Evolutionary conservation across 768 basidiomycete species (phyloP), one percentile per base, ranked within the genome.

Genomic region (Psilocybe azurescens): DNA sequence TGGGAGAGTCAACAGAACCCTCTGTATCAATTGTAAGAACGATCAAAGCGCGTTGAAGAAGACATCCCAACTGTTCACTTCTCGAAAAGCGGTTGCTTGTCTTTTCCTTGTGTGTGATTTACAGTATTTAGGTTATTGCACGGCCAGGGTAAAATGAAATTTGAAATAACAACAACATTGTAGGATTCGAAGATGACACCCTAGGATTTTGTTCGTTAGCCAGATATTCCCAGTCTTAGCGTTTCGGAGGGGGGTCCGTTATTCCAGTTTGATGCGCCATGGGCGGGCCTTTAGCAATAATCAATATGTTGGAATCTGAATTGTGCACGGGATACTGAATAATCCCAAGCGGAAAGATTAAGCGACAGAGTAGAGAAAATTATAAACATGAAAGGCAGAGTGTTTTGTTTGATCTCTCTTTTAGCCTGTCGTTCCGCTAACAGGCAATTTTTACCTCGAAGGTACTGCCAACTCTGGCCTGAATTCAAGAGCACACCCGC

Each of bases 181-280:
- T 44, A 3, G 14, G 41, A 44, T 44, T 44, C n/a, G 41, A n/a
- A 18, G 53, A 33, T 30, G 29, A n/a, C 18, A 39, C 53, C 53
- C 16, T 54, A 38, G 33, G 53, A 38, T 54, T 20, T 29, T 29
- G 28, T 30, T 24, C 10, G 29, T 24, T 24, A 24, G 24, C 24
- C 24, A 24, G 24, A 24, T 24, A 24, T 24, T 24, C 24, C 24
- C 24, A 24, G 28, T 11, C 53, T 54, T 54, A 32, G 53, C 30
- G 53, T 54, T 54, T 54, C 28, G 9, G 28, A 16, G 33, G 53
- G 6, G 32, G 32, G 20, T 54, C 36, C 5, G n/a, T 16, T 18
- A 24, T 16, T 54, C 8, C 33, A n/a, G 4, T 33, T 9, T 54
- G 59, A 60, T 60, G 59, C 59, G 59, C 52, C 59, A 13, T 46